phyloP scores from a whole-genome alignment of 2,329 filamentous ascomycete genomes.

The Scedosporium minutisporum region DNA sequence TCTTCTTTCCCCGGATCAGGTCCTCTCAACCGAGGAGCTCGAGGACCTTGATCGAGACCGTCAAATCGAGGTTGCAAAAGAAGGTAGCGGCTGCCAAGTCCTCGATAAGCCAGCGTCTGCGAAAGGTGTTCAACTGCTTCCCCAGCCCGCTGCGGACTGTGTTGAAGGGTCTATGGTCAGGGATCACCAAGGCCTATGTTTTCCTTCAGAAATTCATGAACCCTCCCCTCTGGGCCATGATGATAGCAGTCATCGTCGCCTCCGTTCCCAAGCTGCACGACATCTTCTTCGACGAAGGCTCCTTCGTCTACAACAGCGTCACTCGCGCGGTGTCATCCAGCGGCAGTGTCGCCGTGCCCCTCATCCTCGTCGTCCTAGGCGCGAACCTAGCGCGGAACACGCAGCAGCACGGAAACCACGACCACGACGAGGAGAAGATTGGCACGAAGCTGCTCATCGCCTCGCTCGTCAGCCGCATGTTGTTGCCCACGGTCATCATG shows the following conservation, averaged over 20 bases:
- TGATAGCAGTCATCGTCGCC: constrained; percentile 80
- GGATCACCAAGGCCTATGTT: constrained; percentile 37
- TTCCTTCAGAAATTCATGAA: constrained; percentile 96
- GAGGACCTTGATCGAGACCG: background rate
- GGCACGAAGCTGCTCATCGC: constrained; percentile 75
- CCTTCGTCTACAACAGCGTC: constrained; percentile 86
- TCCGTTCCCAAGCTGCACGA: constrained; percentile 74
- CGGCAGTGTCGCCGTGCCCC: constrained; percentile 82
- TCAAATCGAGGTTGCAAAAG: constrained; percentile 10
- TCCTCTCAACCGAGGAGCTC: background rate
- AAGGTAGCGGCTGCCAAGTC: constrained; percentile 16
- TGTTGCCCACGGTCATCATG: constrained; percentile 86
- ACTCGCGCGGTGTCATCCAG: constrained; percentile 79
- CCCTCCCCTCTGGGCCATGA: constrained; percentile 94
- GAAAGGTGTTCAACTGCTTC: constrained; percentile 24
- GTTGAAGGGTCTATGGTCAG: constrained; percentile 18
- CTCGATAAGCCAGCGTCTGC: constrained; percentile 14
- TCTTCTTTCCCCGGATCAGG: constrained; percentile 42
- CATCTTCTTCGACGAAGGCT: constrained; percentile 80
- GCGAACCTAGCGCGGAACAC: constrained; percentile 93
- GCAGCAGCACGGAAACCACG: constrained; percentile 55
- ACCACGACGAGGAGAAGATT: constrained; percentile 60
- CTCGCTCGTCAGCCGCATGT: constrained; percentile 79
- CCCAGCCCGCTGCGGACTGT: constrained; percentile 30
- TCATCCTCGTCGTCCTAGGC: constrained; percentile 91